Base-by-base conservation (phyloP, 2,329 filamentous ascomycete genomes). In the Proliferodiscus dingleyae region DNA sequence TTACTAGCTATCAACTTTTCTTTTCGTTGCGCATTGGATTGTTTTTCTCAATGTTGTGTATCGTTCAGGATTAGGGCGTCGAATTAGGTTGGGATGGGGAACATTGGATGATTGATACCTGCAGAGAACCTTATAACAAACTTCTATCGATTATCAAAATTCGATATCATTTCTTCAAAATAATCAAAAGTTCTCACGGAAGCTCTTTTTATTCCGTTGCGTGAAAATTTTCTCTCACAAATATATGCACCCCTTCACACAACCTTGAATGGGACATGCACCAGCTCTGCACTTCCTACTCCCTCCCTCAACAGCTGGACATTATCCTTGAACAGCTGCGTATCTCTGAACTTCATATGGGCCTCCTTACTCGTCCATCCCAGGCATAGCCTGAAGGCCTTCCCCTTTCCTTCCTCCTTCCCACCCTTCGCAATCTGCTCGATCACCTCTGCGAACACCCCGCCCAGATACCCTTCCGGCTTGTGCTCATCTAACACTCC, bases 281-380 rank as follows among this genome's bases (percentile, higher is more conserved):
- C 51, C 43, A 57, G 45, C 45, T 59, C 53, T 22, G 38, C 41
- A n/a, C 46, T 51, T 8, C 42, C 43, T 26, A 36, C 38, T 11
- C 45, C 49, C 18, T 44, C 47, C 30, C 49, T 48, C 37, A 61
- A 43, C 18, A 50, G 23, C 13, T 21, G 36, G 18, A 55, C 48
- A 43, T 54, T 50, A 15, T 54, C 43, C n/a, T 48, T 38, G 37
- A 58, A 60, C 8, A 29, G 7, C 15, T 55, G 40, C 13, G 51
- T 56, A 29, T 55, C 47, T 22, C 45, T 49, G 36, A 61, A 61
- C 11, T 46, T 38, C 49, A 54, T 41, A 49, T 61, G 59, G 13
- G 24, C 41, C 38, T 56, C 58, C 30, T 46, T 50, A 34, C 41
- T 54, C 43, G 54, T 45, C 59, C 59, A 61, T 5, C 51, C 56